Conservation (phyloP, 176 grass and related monocot genomes). For the Dendrocalamus sinicus region DNA sequence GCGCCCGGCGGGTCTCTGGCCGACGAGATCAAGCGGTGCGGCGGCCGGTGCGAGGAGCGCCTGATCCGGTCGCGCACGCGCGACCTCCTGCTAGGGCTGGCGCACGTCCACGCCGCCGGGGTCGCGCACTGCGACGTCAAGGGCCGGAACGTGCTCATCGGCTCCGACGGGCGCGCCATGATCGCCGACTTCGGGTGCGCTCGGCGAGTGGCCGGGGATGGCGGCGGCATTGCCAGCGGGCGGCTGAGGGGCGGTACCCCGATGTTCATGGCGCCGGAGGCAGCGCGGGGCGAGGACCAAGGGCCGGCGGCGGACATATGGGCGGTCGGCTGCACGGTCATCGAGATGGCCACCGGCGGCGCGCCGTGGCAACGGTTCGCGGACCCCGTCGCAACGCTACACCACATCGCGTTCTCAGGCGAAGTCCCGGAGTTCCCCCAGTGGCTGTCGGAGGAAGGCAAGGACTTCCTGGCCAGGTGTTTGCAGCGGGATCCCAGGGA, state of each 20-base stretch:
- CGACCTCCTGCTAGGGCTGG: constrained; percentile 54
- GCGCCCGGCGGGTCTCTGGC: constrained; percentile 57
- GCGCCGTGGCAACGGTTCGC: constrained; percentile 46
- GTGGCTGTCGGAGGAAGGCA: constrained; percentile 43
- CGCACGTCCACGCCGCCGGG: constrained; percentile 42
- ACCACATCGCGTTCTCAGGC: constrained; percentile 53
- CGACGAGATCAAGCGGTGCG: constrained; percentile 51
- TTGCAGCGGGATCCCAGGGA: constrained; percentile 33
- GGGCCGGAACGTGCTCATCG: constrained; percentile 50
- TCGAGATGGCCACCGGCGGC: constrained; percentile 61
- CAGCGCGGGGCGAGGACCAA: constrained; percentile 54
- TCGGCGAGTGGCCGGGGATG: background rate
- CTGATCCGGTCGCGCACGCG: constrained; percentile 28
- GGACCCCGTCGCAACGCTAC: constrained; percentile 42
- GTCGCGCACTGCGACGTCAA: constrained; percentile 59
- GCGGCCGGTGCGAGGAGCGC: constrained; percentile 42
- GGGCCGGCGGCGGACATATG: constrained; percentile 48
- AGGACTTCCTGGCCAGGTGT: constrained; percentile 50
- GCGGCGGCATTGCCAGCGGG: background rate
- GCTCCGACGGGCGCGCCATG: constrained; percentile 45
- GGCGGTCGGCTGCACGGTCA: constrained; percentile 56
- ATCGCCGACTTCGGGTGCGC: constrained; percentile 67
- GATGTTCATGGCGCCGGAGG: constrained; percentile 62
- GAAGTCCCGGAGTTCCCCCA: constrained; percentile 23
- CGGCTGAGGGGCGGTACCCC: constrained; percentile 35